These are phyloP conservation scores for Galerina sulciceps DNA, from an alignment of 768 basidiomycete species.

Conservation along the genomic window DNA sequence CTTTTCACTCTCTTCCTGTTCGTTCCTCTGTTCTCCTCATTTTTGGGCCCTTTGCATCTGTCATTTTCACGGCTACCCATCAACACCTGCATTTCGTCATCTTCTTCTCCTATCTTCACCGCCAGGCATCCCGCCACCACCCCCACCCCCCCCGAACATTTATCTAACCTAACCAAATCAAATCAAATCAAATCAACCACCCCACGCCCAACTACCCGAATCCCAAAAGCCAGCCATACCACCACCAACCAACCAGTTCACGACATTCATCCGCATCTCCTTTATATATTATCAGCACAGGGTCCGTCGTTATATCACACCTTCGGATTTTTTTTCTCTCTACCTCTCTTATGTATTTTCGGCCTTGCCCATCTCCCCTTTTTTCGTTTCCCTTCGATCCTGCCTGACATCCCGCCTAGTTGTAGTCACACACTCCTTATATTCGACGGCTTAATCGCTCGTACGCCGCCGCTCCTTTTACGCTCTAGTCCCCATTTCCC, in stretches of 20 bases:
- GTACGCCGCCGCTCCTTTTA: slow-evolving; percentile 20
- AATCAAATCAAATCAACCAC: background rate
- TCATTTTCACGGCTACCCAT: background rate
- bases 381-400: slow-evolving; percentile 15
- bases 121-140: background rate
- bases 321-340: slow-evolving; percentile 3
- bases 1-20: slow-evolving; percentile 1
- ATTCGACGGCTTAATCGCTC: slow-evolving; percentile 24
- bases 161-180: background rate
- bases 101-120: background rate
- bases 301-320: background rate
- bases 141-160: background rate
- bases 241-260: background rate
- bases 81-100: background rate
- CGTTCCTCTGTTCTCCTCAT: slow-evolving; percentile 5
- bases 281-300: slow-evolving; percentile 9
- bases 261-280: slow-evolving; percentile 6
- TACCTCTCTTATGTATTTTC: slow-evolving; percentile 24
- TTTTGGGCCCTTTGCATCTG: slow-evolving; percentile 5
- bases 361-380: slow-evolving; percentile 22
- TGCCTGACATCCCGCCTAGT: slow-evolving; percentile 19
- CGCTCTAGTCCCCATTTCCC: slow-evolving; percentile 8
- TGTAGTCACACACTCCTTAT: slow-evolving; percentile 23
- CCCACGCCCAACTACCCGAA: background rate
- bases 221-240: background rate